Evolutionary conservation across 352 stramenopile genomes (phyloP), one percentile per base, ranked within the genome.

Genomic region (Globisporangium spiculum): DNA sequence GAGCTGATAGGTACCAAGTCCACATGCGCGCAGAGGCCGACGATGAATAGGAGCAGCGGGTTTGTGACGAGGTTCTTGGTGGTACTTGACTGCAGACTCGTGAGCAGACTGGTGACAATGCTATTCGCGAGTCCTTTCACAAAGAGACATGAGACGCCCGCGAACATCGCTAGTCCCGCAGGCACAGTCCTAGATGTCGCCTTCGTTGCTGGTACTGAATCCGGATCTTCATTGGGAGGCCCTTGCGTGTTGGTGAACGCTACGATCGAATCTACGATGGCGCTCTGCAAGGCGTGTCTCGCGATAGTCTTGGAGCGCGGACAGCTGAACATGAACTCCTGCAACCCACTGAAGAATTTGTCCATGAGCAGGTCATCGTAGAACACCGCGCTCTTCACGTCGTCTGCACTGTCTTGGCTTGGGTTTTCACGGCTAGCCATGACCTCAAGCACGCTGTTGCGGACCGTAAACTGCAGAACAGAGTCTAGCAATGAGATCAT

Each of bases 341-440:
- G 78, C 54, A 92, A 67, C 3, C 76, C 74, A 1, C 66, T 62
- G 53, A 86, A 88, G 64, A 90, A 87, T 52, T 87, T 88, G 27
- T 88, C 78, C 65, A 89, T 72, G 48, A 90, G 58, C n/a, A 89
- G 66, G 32, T 92, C 84, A n/a, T 81, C 75, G 22, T 78, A 77
- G 24, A 76, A 65, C 3, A 50, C 18, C 4, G 50, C 60, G 20
- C 38, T 55, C 10, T 55, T 44, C 27, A 22, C 30, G 30, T 32
- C 30, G 4, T 32, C 30, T 32, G 52, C n/a, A 27, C 22, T 30
- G 20, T 18, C 44, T 55, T 1, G 67, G 59, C 14, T 46, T 36
- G 6, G 0, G 7, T 24, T 5, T 26, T n/a, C 20, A 3, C 24
- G 18, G 12, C 12, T n/a, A 14, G 8, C 26, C 30, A 67, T 22